Base-by-base conservation (phyloP, 1,284 basidiomycete species). In the Boletus sp. region DNA sequence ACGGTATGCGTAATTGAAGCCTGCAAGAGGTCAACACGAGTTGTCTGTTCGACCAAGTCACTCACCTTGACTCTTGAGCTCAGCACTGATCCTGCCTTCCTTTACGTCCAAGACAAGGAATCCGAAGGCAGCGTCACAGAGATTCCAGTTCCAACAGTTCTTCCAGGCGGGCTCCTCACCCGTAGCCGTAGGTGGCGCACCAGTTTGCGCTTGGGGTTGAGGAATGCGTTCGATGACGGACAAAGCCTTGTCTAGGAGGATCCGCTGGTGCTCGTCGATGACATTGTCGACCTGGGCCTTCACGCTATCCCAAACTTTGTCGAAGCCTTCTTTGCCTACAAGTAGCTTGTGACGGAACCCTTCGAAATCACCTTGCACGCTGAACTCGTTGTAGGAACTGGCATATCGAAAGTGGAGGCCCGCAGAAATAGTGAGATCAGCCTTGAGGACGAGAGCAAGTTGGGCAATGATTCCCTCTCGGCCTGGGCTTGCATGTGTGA, bases 71-170 rank as follows among this genome's bases (percentile, higher is more conserved):
- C 88, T 90, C 68, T 89, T 93, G 57, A 94, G 78, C 67, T 98
- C 94, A 0, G 89, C 88, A 51, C 89, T 92, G 36, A 99, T 82
- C 36, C 95, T 77, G 2, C 94, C 94, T 52, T 97, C 94, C 56
- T 85, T 86, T 59, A 99, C 74, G 56, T 95, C 91, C 39, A 99
- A 72, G 1, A 97, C 72, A 34, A 99, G 77, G 14, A 82, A 84
- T 2, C 95, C 96, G 56, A 89, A 95, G 1, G 91, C 87, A 8
- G 94, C 95, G 62, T 99, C 95, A 50, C 94, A 93, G 34, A 96
- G 71, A 61, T 95, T 94, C 94, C 94, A 98, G 69, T 98, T 94
- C 95, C 95, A 99, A 61, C 89, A 93, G 67, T 94, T 98, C 71
- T 93, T 98, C 95, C 94, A 97, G 1, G 89, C 82, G 4, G 87